Evolutionary conservation across 1,139 yeast genomes (phyloP).

Genomic region (Yamadazyma dendronema): DNA sequence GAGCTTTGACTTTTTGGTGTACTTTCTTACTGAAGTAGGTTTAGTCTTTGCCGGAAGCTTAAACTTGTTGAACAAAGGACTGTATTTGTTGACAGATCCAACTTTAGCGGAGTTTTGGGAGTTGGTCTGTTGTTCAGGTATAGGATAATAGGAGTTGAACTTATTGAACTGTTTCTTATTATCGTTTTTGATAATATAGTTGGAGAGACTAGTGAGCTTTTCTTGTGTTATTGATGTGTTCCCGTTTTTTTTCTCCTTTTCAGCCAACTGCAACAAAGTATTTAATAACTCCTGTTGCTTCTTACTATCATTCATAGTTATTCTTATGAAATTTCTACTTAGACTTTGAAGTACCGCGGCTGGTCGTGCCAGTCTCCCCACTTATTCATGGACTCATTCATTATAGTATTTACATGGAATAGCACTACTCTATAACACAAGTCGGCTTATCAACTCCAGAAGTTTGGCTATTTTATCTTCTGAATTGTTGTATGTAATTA

Average conservation of each 20-base stretch:
- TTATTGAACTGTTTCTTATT: constrained; percentile 5
- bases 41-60: constrained; percentile 8
- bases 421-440: neutral
- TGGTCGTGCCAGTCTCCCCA: neutral
- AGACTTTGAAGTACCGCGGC: constrained; percentile 7
- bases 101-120: neutral
- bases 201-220: constrained; percentile 27
- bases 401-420: too few relatives aligned
- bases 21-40: constrained; percentile 10
- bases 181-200: constrained; percentile 18
- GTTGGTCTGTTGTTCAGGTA: constrained; percentile 11
- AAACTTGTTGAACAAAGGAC: constrained; percentile 28
- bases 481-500: constrained; percentile 5
- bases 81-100: constrained; percentile 13
- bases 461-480: constrained; percentile 10
- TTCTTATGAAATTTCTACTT: constrained; percentile 5
- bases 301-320: constrained; percentile 12
- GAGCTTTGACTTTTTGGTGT: constrained; percentile 16
- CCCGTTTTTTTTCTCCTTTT: constrained; percentile 33
- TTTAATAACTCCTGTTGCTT: constrained; percentile 27
- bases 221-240: constrained; percentile 34
- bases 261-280: constrained; percentile 28
- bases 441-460: constrained; percentile 11
- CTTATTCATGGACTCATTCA: too few relatives aligned
- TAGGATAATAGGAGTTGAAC: constrained; percentile 14